Base-by-base conservation (phyloP, 2,329 filamentous ascomycete genomes). In the Trichoderma oligosporum region DNA sequence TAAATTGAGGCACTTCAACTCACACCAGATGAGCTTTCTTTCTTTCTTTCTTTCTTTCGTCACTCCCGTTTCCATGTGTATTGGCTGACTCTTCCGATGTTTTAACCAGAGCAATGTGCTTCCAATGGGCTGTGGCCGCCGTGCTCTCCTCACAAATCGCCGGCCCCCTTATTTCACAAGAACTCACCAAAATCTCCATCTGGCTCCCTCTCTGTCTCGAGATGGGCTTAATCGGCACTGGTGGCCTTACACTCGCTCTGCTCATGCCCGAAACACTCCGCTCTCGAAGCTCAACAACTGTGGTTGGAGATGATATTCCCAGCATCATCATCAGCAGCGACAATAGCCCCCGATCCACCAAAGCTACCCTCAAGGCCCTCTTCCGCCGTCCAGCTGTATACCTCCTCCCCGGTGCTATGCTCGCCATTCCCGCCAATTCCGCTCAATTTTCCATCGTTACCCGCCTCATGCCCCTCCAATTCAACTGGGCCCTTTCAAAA, bases 391-490 rank as follows among this genome's bases (percentile, higher is more conserved):
- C 67, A 8, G 41, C 56, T 7, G n/a, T 64, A 20, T 63, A 57
- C 53, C 60, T 67, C 48, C 42, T 69, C 16, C 66, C 67, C 1
- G 65, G 61, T 7, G 56, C 64, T 7, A 33, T 65, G 41, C 61
- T 67, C 45, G 46, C 60, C 7, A 62, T 66, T 7, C 64, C 66
- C 8, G 51, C 63, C 7, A 63, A 61, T 4, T 62, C 59, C 3
- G 51, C 60, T 2, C 65, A 68, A 16, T 62, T 62, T 2, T 63
- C 63, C 9, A 60, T 63, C n/a, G 31, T 65, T 12, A 39, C 64
- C 18, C 65, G 64, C 5, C 27, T 68, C 14, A 64, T 68, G 65
- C 64, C 63, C 6, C 47, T 67, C 25, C 62, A 62, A n/a, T 68
- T 68, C 59, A 33, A 58, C 27, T 64, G 64, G 67, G 41, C 57